Conservation (phyloP, 1,139 yeast genomes). For the Nakaseomyces delphensis region DNA sequence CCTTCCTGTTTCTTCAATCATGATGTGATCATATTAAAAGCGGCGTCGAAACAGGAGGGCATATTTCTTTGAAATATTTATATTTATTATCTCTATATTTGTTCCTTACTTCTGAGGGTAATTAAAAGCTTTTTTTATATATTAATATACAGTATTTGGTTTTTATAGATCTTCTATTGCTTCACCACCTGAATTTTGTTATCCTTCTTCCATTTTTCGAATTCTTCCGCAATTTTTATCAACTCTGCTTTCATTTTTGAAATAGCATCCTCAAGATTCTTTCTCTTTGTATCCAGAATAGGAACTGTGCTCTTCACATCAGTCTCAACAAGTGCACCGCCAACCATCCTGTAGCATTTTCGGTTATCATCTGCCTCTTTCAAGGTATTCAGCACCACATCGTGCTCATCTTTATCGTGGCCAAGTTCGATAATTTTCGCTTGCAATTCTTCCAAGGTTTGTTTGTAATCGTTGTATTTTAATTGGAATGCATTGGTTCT, state of each 20-base stretch:
- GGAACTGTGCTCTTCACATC: conserved; percentile 68
- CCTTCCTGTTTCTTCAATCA: too few relatives aligned
- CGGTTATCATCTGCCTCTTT: conserved; percentile 43
- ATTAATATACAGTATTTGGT: too few relatives aligned
- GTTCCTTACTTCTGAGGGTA: too few relatives aligned
- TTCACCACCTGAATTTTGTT: conserved; percentile 58
- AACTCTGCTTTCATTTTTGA: conserved; percentile 41
- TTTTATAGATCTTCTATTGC: too few relatives aligned
- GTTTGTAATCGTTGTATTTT: conserved; percentile 55
- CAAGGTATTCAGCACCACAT: conserved; percentile 49
- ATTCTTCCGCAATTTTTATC: conserved; percentile 41
- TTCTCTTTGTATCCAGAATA: conserved; percentile 52
- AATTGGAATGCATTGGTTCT: conserved; percentile 38
- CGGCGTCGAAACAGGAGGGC: too few relatives aligned
- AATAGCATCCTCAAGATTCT: conserved; percentile 38
- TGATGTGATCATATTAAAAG: too few relatives aligned
- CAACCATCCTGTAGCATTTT: conserved; percentile 87
- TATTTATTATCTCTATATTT: too few relatives aligned
- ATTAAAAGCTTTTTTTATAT: too few relatives aligned
- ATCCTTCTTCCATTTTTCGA: conserved; percentile 59
- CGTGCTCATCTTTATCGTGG: conserved; percentile 43
- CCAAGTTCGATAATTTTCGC: conserved; percentile 47
- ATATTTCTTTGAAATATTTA: too few relatives aligned
- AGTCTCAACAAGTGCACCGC: conserved; percentile 84
- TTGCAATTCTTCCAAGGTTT: conserved; percentile 48